Evolutionary conservation across 2,329 filamentous ascomycete species (phyloP), one percentile per base, ranked within the genome.

Genomic region (Claviceps humidiphila): DNA sequence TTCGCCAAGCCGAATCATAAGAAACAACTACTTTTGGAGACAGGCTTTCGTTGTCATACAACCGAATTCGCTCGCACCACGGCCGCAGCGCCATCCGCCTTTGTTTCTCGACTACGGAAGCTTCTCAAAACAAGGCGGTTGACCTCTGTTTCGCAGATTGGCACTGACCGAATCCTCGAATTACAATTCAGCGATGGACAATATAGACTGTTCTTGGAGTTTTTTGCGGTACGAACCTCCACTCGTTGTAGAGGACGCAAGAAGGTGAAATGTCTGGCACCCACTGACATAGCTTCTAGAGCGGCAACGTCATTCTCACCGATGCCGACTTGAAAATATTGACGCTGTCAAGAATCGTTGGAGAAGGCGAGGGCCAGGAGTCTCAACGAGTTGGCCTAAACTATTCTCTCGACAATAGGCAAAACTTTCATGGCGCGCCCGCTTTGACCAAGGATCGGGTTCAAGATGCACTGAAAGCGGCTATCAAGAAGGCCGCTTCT

Each of bases 21-120:
- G 68, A 85, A 93, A 65, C 91, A 97, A 66, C 76, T 98, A 30
- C 75, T 98, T 50, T 82, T 98, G 61, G 93, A 98, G 66, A 93
- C 88, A 1, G 93, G 93, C 34, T 98, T 98, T 68, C 89, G 93
- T 64, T 94, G 89, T 68, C 93, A 98, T 66, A 75, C 97, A 54
- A 97, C 93, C 37, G 82, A 85, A 60, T 98, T 95, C 72, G 82
- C 87, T 30, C 86, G 93, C 58, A 85, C 89, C 1, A 91, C 91
- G 1, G 88, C 90, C 4, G 80, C 86, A 17, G 82, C 84, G 0
- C 93, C 93, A 2, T 95, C 89, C 6, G 75, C 77, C 44, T 98
- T 98, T 66, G 89, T 96, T 47, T 78, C 84, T 47, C 81, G 87
- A 53, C 72, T 98, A 53, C 84, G 93, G 59, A 96, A 95, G 70